These are phyloP conservation scores for Chalciporus pseudorubinellus DNA, from an alignment of 768 basidiomycete genomes.

Conservation along the genomic window DNA sequence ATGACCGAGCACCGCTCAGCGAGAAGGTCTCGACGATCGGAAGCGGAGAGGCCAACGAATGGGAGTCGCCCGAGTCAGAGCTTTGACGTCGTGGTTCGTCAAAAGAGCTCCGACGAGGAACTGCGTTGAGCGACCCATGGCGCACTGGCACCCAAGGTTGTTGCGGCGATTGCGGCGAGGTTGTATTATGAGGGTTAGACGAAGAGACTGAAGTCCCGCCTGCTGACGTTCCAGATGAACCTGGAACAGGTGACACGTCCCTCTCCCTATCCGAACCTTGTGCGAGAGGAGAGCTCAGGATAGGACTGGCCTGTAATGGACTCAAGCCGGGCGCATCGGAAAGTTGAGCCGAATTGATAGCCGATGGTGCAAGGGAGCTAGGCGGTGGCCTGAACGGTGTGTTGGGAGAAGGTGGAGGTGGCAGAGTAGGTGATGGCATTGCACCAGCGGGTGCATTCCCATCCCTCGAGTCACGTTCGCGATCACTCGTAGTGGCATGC, in stretches of 20 bases:
- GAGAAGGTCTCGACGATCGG: constrained; percentile 41
- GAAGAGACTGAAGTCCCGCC: constrained; percentile 14
- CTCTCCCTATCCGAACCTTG: constrained; percentile 19
- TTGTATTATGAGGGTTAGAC: constrained; percentile 6
- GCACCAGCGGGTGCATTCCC: constrained; percentile 4
- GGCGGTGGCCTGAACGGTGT: constrained; percentile 30
- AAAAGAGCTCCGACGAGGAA: constrained; percentile 15
- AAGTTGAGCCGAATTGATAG: constrained; percentile 8
- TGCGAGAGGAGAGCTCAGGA: constrained; percentile 9
- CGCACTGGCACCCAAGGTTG: constrained; percentile 10
- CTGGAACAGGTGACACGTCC: constrained; percentile 14
- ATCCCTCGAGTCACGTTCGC: background rate
- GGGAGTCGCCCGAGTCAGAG: constrained; percentile 31
- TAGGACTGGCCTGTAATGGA: constrained; percentile 8
- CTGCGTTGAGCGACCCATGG: constrained; percentile 19
- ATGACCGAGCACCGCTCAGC: constrained; percentile 19
- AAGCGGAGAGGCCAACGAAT: constrained; percentile 40
- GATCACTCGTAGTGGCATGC: constrained; percentile 3
- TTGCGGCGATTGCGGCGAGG: constrained; percentile 8
- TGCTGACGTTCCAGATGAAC: background rate
- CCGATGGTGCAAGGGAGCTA: constrained; percentile 36
- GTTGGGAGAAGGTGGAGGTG: constrained; percentile 4
- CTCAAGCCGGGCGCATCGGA: background rate
- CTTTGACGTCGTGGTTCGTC: constrained; percentile 22
- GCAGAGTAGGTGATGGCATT: constrained; percentile 40